These are phyloP conservation scores for Haplosporangium gracile DNA, from an alignment of 192 early-diverging fungal species.

Conservation along the genomic window DNA sequence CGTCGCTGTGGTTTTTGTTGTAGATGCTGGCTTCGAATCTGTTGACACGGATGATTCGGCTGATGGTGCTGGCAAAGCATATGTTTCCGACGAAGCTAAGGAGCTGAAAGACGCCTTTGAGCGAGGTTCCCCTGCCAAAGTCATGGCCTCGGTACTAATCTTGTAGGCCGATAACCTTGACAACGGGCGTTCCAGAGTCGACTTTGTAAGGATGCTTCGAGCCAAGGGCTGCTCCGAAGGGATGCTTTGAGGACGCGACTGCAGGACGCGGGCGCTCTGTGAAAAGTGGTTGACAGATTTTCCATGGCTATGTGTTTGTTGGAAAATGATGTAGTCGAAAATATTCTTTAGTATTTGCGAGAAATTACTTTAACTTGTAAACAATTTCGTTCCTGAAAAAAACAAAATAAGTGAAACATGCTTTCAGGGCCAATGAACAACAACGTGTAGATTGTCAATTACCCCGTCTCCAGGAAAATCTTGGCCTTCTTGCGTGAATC, in stretches of 20 bases:
- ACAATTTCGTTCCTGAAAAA: neutral
- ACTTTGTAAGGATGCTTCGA: neutral
- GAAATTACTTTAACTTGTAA: neutral
- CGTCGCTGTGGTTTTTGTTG: neutral
- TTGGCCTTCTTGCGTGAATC: constrained; percentile 20
- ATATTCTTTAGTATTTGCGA: neutral
- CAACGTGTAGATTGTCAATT: neutral
- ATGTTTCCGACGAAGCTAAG: neutral
- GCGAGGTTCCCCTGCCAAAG: constrained; percentile 7
- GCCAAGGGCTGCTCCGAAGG: neutral
- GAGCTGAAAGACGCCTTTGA: constrained; percentile 6
- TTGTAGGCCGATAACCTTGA: neutral
- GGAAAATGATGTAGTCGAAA: neutral
- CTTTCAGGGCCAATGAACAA: neutral
- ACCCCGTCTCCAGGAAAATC: constrained; percentile 12
- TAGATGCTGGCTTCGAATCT: neutral
- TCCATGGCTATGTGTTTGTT: neutral
- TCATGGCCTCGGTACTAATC: neutral
- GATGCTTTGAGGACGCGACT: neutral
- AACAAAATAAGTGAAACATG: neutral
- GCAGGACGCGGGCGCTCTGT: constrained; percentile 33
- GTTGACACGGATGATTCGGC: neutral
- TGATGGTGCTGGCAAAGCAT: neutral
- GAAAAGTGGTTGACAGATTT: constrained; percentile 37
- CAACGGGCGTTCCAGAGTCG: neutral